A percentile compares a stretch with the other conserved stretches of the same genome.
Evolutionary conservation across 257 asterid genomes (phyloP).

Genomic region (Anisodus tanguticus): DNA sequence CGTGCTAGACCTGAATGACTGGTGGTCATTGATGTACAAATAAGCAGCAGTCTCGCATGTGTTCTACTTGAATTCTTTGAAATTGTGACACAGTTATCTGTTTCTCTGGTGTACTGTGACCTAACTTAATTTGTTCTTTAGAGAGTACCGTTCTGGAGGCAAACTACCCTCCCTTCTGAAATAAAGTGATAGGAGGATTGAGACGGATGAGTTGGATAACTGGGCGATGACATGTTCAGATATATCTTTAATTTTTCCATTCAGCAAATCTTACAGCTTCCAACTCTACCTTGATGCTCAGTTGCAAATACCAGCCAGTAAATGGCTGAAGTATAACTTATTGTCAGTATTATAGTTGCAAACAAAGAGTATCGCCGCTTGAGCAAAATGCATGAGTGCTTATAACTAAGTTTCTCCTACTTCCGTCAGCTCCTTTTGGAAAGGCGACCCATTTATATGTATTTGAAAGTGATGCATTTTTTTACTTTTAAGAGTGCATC

Average conservation of each 20-base stretch:
- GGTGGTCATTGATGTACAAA: not conserved
- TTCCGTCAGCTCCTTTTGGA: not conserved
- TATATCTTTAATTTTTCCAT: not conserved
- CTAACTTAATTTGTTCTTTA: not conserved
- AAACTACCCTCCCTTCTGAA: not conserved
- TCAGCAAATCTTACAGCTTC: not conserved
- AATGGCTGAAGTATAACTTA: not conserved
- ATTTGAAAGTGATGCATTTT: constrained; percentile 3
- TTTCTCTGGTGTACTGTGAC: not conserved
- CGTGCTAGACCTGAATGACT: constrained; percentile 21
- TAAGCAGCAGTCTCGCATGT: not conserved
- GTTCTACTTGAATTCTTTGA: constrained; percentile 11
- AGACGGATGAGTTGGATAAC: constrained; percentile 12
- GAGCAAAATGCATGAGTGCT: not conserved
- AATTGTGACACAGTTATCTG: not conserved
- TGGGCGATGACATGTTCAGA: not conserved
- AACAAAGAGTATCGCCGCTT: not conserved
- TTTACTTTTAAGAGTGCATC: not conserved
- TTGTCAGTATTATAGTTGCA: not conserved
- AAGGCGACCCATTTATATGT: constrained; percentile 4
- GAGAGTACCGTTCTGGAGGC: constrained; percentile 14
- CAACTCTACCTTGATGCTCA: constrained; percentile 12
- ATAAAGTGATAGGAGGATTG: not conserved
- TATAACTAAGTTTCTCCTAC: not conserved
- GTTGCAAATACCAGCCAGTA: not conserved